Percentiles rank a stretch among this genome's conserved stretches.
These are phyloP conservation scores for Aurinia saxatilis DNA, from an alignment of 345 rosid genomes.

Conservation along the genomic window DNA sequence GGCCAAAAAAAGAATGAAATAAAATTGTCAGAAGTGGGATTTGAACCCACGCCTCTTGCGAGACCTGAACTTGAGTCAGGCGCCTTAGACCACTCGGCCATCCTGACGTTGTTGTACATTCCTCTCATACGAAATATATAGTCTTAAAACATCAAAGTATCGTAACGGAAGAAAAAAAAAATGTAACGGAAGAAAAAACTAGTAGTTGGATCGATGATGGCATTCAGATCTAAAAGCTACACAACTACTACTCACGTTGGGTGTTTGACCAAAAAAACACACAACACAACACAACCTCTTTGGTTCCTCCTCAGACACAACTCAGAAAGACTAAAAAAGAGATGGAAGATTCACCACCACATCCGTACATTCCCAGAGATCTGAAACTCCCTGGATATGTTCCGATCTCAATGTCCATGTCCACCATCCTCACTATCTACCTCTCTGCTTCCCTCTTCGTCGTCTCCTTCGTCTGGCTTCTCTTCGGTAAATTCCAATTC, in stretches of 20 bases:
- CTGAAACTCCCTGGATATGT: constrained; percentile 58
- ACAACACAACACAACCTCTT: background rate
- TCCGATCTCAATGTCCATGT: constrained; percentile 51
- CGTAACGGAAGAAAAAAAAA: too few relatives aligned
- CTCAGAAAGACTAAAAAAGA: background rate
- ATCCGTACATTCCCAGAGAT: constrained; percentile 83
- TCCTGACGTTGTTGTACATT: constrained; percentile 34
- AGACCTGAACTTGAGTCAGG: constrained; percentile 82
- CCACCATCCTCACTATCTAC: constrained; percentile 48
- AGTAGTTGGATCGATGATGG: too few relatives aligned
- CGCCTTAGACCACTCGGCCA: constrained; percentile 93
- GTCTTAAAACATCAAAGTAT: too few relatives aligned
- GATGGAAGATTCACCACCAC: constrained; percentile 30
- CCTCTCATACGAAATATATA: too few relatives aligned
- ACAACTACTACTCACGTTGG: too few relatives aligned
- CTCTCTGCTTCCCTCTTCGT: constrained; percentile 44
- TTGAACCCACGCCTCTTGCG: too few relatives aligned
- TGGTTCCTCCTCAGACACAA: background rate
- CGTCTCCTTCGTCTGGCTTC: constrained; percentile 53
- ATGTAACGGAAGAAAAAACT: too few relatives aligned
- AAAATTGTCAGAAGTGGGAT: too few relatives aligned
- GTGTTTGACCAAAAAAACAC: too few relatives aligned
- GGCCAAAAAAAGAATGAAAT: too few relatives aligned
- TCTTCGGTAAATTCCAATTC: constrained; percentile 47
- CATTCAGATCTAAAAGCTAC: too few relatives aligned